Percentiles rank a stretch among this genome's conserved stretches.
Conservation (phyloP, 768 basidiomycete genomes). For the Tulasnella sp. region DNA sequence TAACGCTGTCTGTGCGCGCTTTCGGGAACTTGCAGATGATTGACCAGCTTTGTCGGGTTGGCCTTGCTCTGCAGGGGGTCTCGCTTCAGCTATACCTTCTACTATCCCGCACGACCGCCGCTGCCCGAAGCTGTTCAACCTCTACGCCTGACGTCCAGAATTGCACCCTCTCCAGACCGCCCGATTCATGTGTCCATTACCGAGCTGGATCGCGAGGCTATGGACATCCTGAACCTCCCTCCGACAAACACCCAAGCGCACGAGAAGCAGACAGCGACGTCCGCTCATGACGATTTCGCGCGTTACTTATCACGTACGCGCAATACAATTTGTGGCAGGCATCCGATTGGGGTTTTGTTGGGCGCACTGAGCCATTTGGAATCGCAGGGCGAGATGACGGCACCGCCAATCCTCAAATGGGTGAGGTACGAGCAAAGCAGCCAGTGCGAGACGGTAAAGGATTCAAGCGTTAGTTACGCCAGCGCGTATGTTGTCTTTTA, state of each 20-base stretch:
- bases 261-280: slow-evolving; percentile 26
- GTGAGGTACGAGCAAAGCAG: slow-evolving; percentile 92
- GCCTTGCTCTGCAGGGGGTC: slow-evolving; percentile 49
- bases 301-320: slow-evolving; percentile 59
- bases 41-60: too few species aligned
- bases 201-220: slow-evolving; percentile 76
- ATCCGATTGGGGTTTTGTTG: slow-evolving; percentile 87
- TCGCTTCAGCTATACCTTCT: slow-evolving; percentile 79
- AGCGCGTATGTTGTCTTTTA: slow-evolving; percentile 72
- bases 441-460: slow-evolving; percentile 48
- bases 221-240: slow-evolving; percentile 55
- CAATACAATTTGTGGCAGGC: slow-evolving; percentile 96
- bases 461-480: slow-evolving; percentile 94
- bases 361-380: slow-evolving; percentile 54
- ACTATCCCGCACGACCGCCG: slow-evolving; percentile 52
- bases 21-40: too few species aligned
- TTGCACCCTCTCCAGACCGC: slow-evolving; percentile 22
- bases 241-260: slow-evolving; percentile 28
- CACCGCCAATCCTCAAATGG: slow-evolving; percentile 48
- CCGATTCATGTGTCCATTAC: slow-evolving; percentile 78
- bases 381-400: slow-evolving; percentile 30
- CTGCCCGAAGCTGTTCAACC: slow-evolving; percentile 37
- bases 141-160: slow-evolving; percentile 32
- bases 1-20: too few species aligned
- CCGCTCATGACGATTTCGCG: slow-evolving; percentile 52